These are phyloP conservation scores for Schizochytrium sp. DNA, from an alignment of 108 stramenopile species.

Conservation along the genomic window DNA sequence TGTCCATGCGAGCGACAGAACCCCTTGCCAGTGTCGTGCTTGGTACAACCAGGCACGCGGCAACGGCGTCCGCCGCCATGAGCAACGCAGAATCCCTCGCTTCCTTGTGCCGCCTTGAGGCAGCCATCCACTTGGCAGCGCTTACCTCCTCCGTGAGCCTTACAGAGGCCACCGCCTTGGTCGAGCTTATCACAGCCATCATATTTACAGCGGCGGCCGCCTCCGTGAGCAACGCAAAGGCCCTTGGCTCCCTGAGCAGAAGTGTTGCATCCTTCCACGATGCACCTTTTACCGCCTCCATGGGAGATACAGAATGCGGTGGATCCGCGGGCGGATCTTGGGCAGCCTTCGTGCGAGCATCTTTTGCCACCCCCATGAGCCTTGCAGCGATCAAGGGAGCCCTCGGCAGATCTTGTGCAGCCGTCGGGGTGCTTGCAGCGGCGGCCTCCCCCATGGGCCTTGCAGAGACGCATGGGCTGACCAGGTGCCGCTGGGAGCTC, in stretches of 20 bases:
- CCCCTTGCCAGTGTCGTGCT: slow-evolving; percentile 20
- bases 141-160: slow-evolving; percentile 94
- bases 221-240: slow-evolving; percentile 52
- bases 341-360: slow-evolving; percentile 84
- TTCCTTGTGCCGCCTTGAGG: slow-evolving; percentile 93
- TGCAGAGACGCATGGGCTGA: slow-evolving; percentile 48
- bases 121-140: slow-evolving; percentile 90
- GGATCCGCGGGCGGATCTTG: slow-evolving; percentile 85
- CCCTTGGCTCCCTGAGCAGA: slow-evolving; percentile 39
- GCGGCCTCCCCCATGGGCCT: slow-evolving; percentile 77
- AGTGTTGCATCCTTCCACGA: slow-evolving; percentile 44
- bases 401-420: slow-evolving; percentile 88
- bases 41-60: slow-evolving; percentile 38
- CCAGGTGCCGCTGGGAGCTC: background rate
- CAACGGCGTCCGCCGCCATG: slow-evolving; percentile 97
- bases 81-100: slow-evolving; percentile 91
- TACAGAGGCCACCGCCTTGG: slow-evolving; percentile 93
- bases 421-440: slow-evolving; percentile 82
- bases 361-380: slow-evolving; percentile 62
- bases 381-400: slow-evolving; percentile 63
- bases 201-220: slow-evolving; percentile 65
- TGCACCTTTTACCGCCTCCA: slow-evolving; percentile 93
- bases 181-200: slow-evolving; percentile 95
- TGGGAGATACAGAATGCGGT: slow-evolving; percentile 93
- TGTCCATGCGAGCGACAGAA: slow-evolving; percentile 24